These are phyloP conservation scores for Adansonia grandidieri DNA, from an alignment of 441 rosid genomes.

Conservation along the genomic window DNA sequence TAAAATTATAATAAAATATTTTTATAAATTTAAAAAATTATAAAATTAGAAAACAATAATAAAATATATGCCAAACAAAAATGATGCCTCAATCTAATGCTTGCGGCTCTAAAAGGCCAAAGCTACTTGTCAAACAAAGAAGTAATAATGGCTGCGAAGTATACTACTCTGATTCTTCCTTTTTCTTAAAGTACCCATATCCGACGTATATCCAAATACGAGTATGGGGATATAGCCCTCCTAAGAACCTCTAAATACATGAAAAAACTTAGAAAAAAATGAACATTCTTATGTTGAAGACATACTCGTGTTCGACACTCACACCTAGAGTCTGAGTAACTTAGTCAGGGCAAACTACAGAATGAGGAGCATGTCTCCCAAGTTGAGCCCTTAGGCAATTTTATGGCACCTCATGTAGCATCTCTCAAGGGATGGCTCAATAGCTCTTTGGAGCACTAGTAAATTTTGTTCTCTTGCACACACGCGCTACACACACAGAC, in stretches of 20 bases:
- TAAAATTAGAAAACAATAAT: not conserved
- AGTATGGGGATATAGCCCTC: too few species aligned
- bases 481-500: not conserved
- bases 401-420: constrained; percentile 1
- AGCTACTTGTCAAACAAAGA: not conserved
- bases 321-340: too few species aligned
- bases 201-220: too few species aligned
- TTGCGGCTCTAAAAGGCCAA: not conserved
- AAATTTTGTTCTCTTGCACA: not conserved
- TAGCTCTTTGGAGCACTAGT: not conserved
- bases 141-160: not conserved
- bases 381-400: not conserved
- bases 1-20: not conserved
- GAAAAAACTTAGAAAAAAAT: too few species aligned
- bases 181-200: too few species aligned
- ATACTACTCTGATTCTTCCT: too few species aligned
- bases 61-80: constrained; percentile 1
- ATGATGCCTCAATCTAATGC: constrained; percentile 2
- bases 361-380: not conserved
- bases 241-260: too few species aligned
- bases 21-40: not conserved
- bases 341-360: not conserved
- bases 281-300: too few species aligned
- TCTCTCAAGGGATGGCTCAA: not conserved
- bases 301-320: too few species aligned